Evolutionary conservation across 129 eudicot genomes (phyloP).

Genomic region (sunflower (Helianthus annuus)): HanXRQr2.0-SUNRISE NC_035444.2:31842053-31842552

Average conservation of each 20-base stretch:
- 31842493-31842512: constrained; percentile 17
- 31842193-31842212: not conserved
- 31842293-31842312: not conserved
- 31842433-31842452: constrained; percentile 6
- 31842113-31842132: not conserved
- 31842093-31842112: not conserved
- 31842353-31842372: not conserved
- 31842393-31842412: not conserved
- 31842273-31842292: not conserved
- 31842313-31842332: not conserved
- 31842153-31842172: no score
- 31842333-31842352: not conserved
- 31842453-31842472: not conserved
- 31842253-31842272: not conserved
- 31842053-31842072: no score
- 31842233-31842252: not conserved
- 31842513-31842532: constrained; percentile 96
- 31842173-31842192: not conserved
- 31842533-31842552: constrained; percentile 97
- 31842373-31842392: constrained; percentile 1
- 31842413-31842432: not conserved
- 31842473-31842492: not conserved
- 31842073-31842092: no score
- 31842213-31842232: not conserved
- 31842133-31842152: not conserved